A percentile compares a stretch with the other conserved stretches of the same genome.
phyloP scores from a whole-genome alignment of 768 basidiomycete genomes.

The Chalciporus sphaerocephalus region DNA sequence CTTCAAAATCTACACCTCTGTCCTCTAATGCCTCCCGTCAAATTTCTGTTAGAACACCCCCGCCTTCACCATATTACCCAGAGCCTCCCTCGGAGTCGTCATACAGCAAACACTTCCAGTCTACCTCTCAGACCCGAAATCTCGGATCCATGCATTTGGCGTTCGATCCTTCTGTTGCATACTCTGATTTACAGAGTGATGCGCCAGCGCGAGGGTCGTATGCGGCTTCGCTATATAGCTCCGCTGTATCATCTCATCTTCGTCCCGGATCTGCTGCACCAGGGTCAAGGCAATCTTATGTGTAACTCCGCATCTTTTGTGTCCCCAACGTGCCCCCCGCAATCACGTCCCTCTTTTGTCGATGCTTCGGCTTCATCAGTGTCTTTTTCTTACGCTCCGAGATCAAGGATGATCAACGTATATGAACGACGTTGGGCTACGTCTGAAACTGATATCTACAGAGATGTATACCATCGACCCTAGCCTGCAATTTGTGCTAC shows the following conservation, averaged over 20 bases:
- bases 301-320: conserved; percentile 20
- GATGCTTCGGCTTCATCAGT: conserved; percentile 1
- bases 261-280: conserved; percentile 11
- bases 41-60: conserved; percentile 7
- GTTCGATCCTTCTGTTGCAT: conserved; percentile 50
- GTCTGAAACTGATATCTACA: conserved; percentile 20
- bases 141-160: conserved; percentile 20
- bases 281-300: conserved; percentile 11
- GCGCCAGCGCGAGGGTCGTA: conserved; percentile 13
- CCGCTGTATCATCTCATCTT: conserved; percentile 51
- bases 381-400: neutral
- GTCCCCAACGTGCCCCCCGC: neutral
- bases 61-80: conserved; percentile 1
- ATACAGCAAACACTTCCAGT: conserved; percentile 14
- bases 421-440: conserved; percentile 22
- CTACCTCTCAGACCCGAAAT: conserved; percentile 4
- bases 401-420: conserved; percentile 1
- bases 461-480: conserved; percentile 17
- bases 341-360: neutral
- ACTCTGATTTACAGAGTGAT: conserved; percentile 27
- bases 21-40: conserved; percentile 19
- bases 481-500: neutral
- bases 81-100: conserved; percentile 12
- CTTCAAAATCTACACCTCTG: conserved; percentile 22
- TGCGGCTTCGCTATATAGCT: conserved; percentile 53